Evolutionary conservation across 768 basidiomycete genomes (phyloP), one percentile per base, ranked within the genome.

Genomic region (Butyriboletus loyo): DNA sequence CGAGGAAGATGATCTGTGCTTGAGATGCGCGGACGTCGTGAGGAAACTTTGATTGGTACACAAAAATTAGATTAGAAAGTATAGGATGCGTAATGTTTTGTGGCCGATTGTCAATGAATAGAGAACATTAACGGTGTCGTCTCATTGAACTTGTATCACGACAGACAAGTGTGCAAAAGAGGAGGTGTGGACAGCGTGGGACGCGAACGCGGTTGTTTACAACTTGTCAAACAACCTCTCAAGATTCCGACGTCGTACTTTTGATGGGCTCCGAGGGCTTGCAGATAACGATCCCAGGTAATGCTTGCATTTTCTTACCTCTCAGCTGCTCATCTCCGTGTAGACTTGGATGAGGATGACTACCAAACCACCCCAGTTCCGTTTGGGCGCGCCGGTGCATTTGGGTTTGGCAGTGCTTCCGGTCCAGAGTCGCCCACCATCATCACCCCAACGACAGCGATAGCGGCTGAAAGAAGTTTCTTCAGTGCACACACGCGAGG

Each of bases 281-380:
- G 51, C 76, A 77, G 63, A 77, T 78, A 62, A 76, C 77, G 44
- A 77, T 77, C 22, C 76, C 76, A 63, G 77, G 76, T 76, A 54
- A 58, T 57, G 32, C n/a, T 39, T 22, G 8, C 10, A n/a, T n/a
- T 9, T 2, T 30, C 11, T 7, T 30, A 5, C 19, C 4, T 5
- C 46, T 43, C 30, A 9, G 48, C 34, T 37, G n/a, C 46, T 56
- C 39, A 55, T 32, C 7, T 14, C 36, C n/a, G n/a, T 52, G 30
- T 61, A 92, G 90, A 89, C 66, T 86, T 92, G 70, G 86, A 85
- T 60, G 89, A 90, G 59, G 87, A 88, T 56, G 85, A 88, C 60
- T 80, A 78, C 53, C 67, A 70, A 56, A 76, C 80, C 4, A 82
- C 87, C 19, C 73, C 79, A 21, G 82, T 81, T 48, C 83, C 87